Evolutionary conservation across 495 filamentous ascomycete species (phyloP), one percentile per base, ranked within the genome.

Genomic region (Sabuloglossum arenarium): DNA sequence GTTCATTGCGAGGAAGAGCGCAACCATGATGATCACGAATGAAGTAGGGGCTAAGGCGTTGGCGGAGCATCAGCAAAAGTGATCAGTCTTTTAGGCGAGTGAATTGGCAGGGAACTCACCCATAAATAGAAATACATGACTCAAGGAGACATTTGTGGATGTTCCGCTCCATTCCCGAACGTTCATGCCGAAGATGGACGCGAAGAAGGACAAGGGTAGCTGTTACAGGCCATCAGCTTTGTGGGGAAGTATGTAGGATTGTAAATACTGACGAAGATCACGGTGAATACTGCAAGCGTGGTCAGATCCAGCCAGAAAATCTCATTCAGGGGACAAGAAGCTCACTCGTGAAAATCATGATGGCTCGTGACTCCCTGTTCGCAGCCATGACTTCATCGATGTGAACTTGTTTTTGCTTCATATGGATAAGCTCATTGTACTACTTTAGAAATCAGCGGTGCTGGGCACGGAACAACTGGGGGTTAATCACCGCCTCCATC

Each of bases 131-230:
- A 39, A 39, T 5, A 39, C 14, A 8, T 8, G 6, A 9, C 6
- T 3, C 14, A 39, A 16, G 3, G 34, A 39, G 6, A 39, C 14
- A 16, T 39, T 39, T 12, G 34, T 39, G 8, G 34, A 39, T 39
- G 34, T 39, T 16, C 34, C 34, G 34, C 34, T 39, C 34, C 34
- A 39, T 12, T 65, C 63, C 23, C 37, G 45, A 8, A 59, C 60
- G 32, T 65, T 65, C 56, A 70, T 69, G 49, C 67, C 65, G 19
- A 70, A 67, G 56, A 69, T 60, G 31, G 58, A 42, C 16, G 66
- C 62, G 9, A 70, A 67, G 58, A 69, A 71, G 0, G 69, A 68
- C 49, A 71, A 39, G 14, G 68, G 69, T 45, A 71, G 56, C 34
- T 39, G 16, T 8, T 16, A 12, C 34, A 3, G 34, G 3, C 14